Conservation (phyloP, 495 filamentous ascomycete species). For the Penicillium desertorum region DNA sequence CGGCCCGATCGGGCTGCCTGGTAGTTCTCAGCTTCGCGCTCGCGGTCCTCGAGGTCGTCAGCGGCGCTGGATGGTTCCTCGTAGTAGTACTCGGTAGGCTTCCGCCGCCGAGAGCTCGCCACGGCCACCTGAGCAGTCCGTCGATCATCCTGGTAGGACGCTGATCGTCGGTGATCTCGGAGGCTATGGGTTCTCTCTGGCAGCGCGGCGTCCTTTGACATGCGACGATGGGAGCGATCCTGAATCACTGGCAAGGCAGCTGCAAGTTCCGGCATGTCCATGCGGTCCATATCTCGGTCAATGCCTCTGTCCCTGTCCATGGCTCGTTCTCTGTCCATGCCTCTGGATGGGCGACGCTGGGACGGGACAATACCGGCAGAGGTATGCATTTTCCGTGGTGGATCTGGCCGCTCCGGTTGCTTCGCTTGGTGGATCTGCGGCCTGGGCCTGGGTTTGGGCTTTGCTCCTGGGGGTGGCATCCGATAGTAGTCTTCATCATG, state of each 20-base stretch:
- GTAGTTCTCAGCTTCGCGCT: slow-evolving; percentile 41
- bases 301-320: slow-evolving; percentile 1
- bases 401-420: slow-evolving; percentile 22
- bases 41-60: slow-evolving; percentile 26
- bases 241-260: slow-evolving; percentile 29
- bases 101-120: slow-evolving; percentile 37
- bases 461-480: slow-evolving; percentile 41
- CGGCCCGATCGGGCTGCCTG: slow-evolving; percentile 38
- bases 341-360: slow-evolving; percentile 35
- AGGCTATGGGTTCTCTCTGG: slow-evolving; percentile 41
- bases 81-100: slow-evolving; percentile 34
- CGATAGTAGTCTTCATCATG: slow-evolving; percentile 46
- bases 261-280: slow-evolving; percentile 38
- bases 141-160: slow-evolving; percentile 35
- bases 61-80: slow-evolving; percentile 21
- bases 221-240: slow-evolving; percentile 30
- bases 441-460: slow-evolving; percentile 27
- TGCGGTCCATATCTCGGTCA: slow-evolving; percentile 9
- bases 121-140: slow-evolving; percentile 36
- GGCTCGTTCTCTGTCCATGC: not conserved
- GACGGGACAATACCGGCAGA: slow-evolving; percentile 20
- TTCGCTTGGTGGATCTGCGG: slow-evolving; percentile 41
- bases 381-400: slow-evolving; percentile 14
- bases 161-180: slow-evolving; percentile 29
- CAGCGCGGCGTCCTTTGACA: slow-evolving; percentile 31